A percentile compares a stretch with the other conserved stretches of the same genome.
phyloP scores from a whole-genome alignment of 495 filamentous ascomycete species.

The Glutinoglossum americanum region DNA sequence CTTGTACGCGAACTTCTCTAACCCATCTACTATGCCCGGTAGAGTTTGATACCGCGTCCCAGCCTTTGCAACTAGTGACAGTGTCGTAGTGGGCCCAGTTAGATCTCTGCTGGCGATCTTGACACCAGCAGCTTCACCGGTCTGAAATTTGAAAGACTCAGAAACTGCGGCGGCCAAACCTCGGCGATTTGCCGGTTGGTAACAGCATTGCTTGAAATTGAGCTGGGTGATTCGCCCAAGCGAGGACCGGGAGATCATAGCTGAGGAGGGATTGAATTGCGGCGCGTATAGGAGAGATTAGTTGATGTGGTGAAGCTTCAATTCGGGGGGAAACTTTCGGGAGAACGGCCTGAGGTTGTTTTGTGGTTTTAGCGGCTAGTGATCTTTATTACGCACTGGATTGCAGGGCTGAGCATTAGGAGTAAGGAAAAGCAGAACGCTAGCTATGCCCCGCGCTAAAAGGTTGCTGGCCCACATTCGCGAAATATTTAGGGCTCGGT shows the following conservation, averaged over 20 bases:
- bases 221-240: constrained; percentile 57
- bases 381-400: neutral
- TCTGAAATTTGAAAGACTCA: constrained; percentile 68
- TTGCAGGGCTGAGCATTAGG: neutral
- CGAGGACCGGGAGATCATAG: constrained; percentile 71
- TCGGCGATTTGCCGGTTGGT: constrained; percentile 37
- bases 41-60: constrained; percentile 77
- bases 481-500: neutral
- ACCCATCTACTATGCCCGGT: constrained; percentile 71
- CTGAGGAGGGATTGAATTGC: constrained; percentile 25
- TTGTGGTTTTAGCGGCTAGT: neutral
- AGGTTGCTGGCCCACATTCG: neutral
- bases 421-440: neutral
- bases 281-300: neutral
- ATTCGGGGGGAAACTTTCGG: neutral
- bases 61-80: constrained; percentile 80
- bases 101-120: constrained; percentile 82
- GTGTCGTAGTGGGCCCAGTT: constrained; percentile 64
- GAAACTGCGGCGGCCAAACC: constrained; percentile 65
- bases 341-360: neutral
- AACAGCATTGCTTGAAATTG: constrained; percentile 45
- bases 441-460: neutral
- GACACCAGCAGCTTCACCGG: constrained; percentile 61
- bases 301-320: neutral
- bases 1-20: constrained; percentile 93